phyloP scores from a whole-genome alignment of 805 yeast genomes.

The Candida ponderosae region DNA sequence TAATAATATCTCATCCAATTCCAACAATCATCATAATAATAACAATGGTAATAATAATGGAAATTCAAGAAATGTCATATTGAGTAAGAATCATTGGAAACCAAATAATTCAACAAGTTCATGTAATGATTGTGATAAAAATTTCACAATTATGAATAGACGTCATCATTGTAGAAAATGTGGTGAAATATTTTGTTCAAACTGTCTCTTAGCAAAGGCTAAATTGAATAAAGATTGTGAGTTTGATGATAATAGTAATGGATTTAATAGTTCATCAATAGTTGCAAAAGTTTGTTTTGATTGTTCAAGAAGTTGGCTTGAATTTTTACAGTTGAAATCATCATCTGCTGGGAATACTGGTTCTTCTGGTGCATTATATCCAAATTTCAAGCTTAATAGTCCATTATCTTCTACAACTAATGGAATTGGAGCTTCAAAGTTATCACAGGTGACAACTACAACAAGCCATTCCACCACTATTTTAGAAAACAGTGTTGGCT shows the following conservation, averaged over 20 bases:
- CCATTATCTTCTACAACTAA: conserved; percentile 2
- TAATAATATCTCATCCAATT: too few species aligned
- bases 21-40: too few species aligned
- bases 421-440: conserved; percentile 1
- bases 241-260: conserved; percentile 47
- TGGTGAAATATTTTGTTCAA: conserved; percentile 60
- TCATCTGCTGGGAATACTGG: conserved; percentile 8
- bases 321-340: conserved; percentile 22
- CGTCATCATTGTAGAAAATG: conserved; percentile 70
- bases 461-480: neutral
- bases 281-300: conserved; percentile 50
- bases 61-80: neutral
- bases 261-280: conserved; percentile 10
- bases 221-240: conserved; percentile 28
- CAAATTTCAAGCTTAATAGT: conserved; percentile 7
- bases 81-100: conserved; percentile 48
- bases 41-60: too few species aligned
- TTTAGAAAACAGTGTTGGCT: neutral
- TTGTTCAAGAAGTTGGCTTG: conserved; percentile 48
- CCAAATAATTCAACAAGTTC: conserved; percentile 48
- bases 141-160: conserved; percentile 59
- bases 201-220: conserved; percentile 44
- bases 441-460: neutral
- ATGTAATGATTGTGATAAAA: conserved; percentile 53
- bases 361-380: conserved; percentile 4